These are phyloP conservation scores for Mortierella hygrophila DNA, from an alignment of 192 early-diverging fungal genomes.

Conservation along the genomic window DNA sequence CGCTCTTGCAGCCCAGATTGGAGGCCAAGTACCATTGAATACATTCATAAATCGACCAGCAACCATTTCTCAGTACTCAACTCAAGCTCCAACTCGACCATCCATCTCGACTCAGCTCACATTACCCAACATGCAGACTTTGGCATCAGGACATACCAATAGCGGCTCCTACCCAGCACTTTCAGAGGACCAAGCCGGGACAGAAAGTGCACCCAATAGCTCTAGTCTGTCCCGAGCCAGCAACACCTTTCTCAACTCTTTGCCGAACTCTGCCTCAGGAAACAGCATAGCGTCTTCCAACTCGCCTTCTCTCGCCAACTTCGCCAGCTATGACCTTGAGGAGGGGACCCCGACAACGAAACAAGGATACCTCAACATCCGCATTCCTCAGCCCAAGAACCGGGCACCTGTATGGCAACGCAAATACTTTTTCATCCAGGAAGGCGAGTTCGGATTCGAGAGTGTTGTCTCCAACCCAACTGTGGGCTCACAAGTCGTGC, in stretches of 20 bases:
- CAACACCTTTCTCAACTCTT: background rate
- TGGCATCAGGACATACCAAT: background rate
- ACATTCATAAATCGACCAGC: slow-evolving; percentile 22
- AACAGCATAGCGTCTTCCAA: background rate
- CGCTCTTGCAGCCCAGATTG: slow-evolving; percentile 36
- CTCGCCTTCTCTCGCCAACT: background rate
- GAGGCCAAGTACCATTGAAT: slow-evolving; percentile 27
- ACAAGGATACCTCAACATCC: slow-evolving; percentile 75
- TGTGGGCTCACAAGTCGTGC: slow-evolving; percentile 61
- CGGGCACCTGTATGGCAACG: slow-evolving; percentile 70
- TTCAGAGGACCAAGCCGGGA: background rate
- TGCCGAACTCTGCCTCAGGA: background rate
- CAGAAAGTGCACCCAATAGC: background rate
- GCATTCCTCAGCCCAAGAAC: slow-evolving; percentile 48
- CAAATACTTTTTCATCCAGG: slow-evolving; percentile 72
- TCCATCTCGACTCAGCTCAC: slow-evolving; percentile 19
- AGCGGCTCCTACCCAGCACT: background rate
- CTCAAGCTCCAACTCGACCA: background rate
- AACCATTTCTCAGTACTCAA: slow-evolving; percentile 25
- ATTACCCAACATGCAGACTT: background rate
- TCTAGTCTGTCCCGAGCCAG: background rate
- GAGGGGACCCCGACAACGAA: slow-evolving; percentile 60
- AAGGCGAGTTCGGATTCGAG: slow-evolving; percentile 67
- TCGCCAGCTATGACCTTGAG: background rate
- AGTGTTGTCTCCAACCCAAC: slow-evolving; percentile 63